These are phyloP conservation scores for Pythium guiyangense DNA, from an alignment of 352 stramenopile species.

Conservation along the genomic window DNA sequence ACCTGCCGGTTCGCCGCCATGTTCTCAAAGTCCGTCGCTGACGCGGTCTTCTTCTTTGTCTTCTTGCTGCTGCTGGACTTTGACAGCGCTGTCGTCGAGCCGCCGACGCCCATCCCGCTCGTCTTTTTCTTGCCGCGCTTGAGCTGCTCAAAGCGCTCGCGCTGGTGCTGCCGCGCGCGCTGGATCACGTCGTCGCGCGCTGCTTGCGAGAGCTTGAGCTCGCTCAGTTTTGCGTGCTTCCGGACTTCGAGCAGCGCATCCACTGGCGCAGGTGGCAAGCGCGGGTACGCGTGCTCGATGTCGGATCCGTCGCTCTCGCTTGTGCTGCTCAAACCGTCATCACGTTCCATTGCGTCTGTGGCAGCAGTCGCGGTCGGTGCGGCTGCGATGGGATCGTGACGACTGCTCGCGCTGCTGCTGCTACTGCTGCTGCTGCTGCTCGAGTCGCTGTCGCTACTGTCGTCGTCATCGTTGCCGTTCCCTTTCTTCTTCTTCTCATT, in stretches of 20 bases:
- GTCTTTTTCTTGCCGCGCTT: conserved; percentile 25
- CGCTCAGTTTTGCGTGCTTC: conserved; percentile 45
- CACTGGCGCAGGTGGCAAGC: conserved; percentile 47
- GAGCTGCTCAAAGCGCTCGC: conserved; percentile 30
- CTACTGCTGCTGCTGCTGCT: conserved; percentile 19
- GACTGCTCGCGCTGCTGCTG: conserved; percentile 7
- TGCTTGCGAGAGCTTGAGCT: conserved; percentile 41
- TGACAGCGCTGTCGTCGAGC: neutral
- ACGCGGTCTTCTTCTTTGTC: conserved; percentile 18
- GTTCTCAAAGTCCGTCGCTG: neutral
- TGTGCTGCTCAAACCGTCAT: conserved; percentile 31
- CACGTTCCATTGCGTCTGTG: neutral
- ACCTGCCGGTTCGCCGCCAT: neutral
- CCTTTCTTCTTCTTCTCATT: conserved; percentile 8
- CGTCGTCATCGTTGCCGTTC: conserved; percentile 11
- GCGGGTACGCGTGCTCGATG: conserved; percentile 56
- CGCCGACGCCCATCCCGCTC: neutral
- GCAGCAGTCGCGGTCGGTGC: neutral
- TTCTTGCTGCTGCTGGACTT: conserved; percentile 12
- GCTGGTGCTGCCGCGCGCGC: conserved; percentile 27
- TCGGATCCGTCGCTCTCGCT: conserved; percentile 57
- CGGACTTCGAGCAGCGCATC: conserved; percentile 51
- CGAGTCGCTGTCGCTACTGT: conserved; percentile 27
- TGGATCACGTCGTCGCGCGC: conserved; percentile 34
- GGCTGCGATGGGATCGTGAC: neutral